Conservation (phyloP, 2,329 filamentous ascomycete species). For the Saccharata proteae region DNA sequence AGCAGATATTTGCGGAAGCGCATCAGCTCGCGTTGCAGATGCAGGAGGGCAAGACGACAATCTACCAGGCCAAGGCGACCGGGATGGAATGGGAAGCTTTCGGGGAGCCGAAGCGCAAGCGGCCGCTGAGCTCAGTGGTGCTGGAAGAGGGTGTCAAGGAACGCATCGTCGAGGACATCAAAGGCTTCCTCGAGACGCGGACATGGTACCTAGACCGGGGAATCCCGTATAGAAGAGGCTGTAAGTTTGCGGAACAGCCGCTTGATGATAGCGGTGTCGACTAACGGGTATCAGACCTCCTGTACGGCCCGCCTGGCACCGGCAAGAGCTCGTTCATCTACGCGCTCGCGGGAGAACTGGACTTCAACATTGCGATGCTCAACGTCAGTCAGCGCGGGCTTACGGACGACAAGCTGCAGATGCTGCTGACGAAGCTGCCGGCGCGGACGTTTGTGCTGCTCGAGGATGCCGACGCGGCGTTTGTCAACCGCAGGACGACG, state of each 20-base stretch:
- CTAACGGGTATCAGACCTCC: too few species aligned
- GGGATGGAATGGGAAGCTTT: slow-evolving; percentile 77
- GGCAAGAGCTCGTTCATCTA: slow-evolving; percentile 96
- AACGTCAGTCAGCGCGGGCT: slow-evolving; percentile 83
- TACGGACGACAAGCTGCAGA: slow-evolving; percentile 79
- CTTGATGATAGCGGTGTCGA: neutral
- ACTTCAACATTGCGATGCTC: slow-evolving; percentile 85
- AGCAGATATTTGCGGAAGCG: slow-evolving; percentile 79
- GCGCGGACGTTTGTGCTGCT: slow-evolving; percentile 70
- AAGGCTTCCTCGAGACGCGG: slow-evolving; percentile 65
- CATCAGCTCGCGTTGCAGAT: slow-evolving; percentile 66
- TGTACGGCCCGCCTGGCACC: slow-evolving; percentile 81
- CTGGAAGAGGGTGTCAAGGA: slow-evolving; percentile 76
- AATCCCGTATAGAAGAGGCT: slow-evolving; percentile 82
- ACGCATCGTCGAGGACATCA: slow-evolving; percentile 64
- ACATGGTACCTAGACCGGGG: slow-evolving; percentile 92
- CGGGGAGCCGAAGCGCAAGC: slow-evolving; percentile 72
- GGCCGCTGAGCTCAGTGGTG: slow-evolving; percentile 78
- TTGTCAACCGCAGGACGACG: slow-evolving; percentile 64
- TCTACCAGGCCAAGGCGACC: slow-evolving; percentile 67
- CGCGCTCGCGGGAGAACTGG: slow-evolving; percentile 79
- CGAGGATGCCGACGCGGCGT: slow-evolving; percentile 87
- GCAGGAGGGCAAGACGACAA: slow-evolving; percentile 83
- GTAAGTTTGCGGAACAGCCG: too few species aligned
- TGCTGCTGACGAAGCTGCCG: slow-evolving; percentile 74